Conservation (phyloP, 805 yeast genomes). For the Saccharomycopsis malanga region DNA sequence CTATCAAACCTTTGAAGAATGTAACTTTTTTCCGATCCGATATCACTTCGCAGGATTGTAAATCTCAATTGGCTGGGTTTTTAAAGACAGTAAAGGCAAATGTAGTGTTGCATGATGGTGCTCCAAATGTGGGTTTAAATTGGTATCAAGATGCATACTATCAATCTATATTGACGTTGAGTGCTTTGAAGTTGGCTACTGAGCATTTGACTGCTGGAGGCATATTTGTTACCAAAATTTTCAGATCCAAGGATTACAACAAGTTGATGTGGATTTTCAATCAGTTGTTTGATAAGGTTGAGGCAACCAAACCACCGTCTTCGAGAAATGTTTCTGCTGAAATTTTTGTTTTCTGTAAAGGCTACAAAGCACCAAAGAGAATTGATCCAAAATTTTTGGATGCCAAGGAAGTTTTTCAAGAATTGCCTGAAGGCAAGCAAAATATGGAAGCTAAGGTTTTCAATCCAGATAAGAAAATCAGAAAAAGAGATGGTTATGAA, state of each 20-base stretch:
- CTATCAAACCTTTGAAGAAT: slow-evolving; percentile 93
- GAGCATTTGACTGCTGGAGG: slow-evolving; percentile 91
- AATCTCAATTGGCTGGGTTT: slow-evolving; percentile 88
- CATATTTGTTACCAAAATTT: slow-evolving; percentile 91
- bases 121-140: slow-evolving; percentile 99
- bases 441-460: slow-evolving; percentile 88
- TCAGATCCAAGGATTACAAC: slow-evolving; percentile 98
- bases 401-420: slow-evolving; percentile 91
- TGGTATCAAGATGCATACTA: slow-evolving; percentile 99
- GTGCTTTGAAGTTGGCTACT: slow-evolving; percentile 88
- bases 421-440: slow-evolving; percentile 63
- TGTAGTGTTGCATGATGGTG: slow-evolving; percentile 98
- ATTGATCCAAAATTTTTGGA: slow-evolving; percentile 89
- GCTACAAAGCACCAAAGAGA: slow-evolving; percentile 93
- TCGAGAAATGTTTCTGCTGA: slow-evolving; percentile 99
- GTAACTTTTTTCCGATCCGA: slow-evolving; percentile 86
- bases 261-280: slow-evolving; percentile 96
- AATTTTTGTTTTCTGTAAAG: slow-evolving; percentile 93
- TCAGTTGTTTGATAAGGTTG: slow-evolving; percentile 91
- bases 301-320: slow-evolving; percentile 98
- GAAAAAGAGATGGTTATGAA: slow-evolving; percentile 95
- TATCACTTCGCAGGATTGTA: slow-evolving; percentile 96
- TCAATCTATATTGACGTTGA: slow-evolving; percentile 91
- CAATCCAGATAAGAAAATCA: slow-evolving; percentile 85
- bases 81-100: slow-evolving; percentile 99